A percentile compares a stretch with the other conserved stretches of the same genome.
These are phyloP conservation scores for Rhizopogon vesiculosus DNA, from an alignment of 768 basidiomycete species.

Conservation along the genomic window DNA sequence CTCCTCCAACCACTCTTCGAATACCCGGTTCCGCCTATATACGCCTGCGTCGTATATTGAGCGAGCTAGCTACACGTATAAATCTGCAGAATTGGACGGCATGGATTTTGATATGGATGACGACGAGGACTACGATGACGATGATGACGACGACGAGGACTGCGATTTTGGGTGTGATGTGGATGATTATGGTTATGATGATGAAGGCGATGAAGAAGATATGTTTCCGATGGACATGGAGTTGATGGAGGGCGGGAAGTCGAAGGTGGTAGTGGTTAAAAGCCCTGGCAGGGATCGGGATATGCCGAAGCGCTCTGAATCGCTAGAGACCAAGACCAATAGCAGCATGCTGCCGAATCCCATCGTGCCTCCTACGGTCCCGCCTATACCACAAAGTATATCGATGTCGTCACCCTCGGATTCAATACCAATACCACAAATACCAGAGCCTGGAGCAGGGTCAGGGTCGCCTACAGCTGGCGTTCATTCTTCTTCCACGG, in stretches of 20 bases:
- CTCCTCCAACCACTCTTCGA: background rate
- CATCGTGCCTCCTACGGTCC: too few relatives aligned
- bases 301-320: too few relatives aligned
- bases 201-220: conserved; percentile 10
- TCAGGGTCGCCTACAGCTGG: too few relatives aligned
- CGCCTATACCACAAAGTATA: too few relatives aligned
- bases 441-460: too few relatives aligned
- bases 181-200: conserved; percentile 11
- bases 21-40: conserved; percentile 24
- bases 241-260: background rate
- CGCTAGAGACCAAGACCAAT: too few relatives aligned
- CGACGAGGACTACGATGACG: conserved; percentile 15
- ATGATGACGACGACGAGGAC: conserved; percentile 26
- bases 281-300: background rate
- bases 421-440: too few relatives aligned
- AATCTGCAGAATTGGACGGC: conserved; percentile 18
- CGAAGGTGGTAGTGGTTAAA: conserved; percentile 3
- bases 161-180: conserved; percentile 15
- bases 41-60: conserved; percentile 14
- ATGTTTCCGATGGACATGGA: background rate
- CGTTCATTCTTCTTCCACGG: too few relatives aligned
- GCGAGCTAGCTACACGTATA: conserved; percentile 25
- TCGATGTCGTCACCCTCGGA: too few relatives aligned
- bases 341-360: too few relatives aligned
- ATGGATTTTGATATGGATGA: conserved; percentile 27